Percentiles rank a stretch among this genome's conserved stretches.
phyloP scores from a whole-genome alignment of 23 red algal species.

The Agarophyton chilense region DNA sequence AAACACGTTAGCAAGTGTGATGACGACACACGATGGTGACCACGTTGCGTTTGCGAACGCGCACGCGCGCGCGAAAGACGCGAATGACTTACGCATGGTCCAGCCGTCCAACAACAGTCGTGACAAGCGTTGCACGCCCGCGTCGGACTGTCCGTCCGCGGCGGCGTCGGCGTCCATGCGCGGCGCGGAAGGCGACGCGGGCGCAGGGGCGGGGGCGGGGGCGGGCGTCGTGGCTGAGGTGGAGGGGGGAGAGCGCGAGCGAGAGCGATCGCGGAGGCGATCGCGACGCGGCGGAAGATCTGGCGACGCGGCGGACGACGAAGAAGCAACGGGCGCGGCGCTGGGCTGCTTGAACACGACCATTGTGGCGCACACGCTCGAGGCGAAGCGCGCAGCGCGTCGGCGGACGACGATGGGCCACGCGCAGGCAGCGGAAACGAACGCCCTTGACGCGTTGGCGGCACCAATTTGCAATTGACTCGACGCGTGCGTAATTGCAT shows the following conservation, averaged over 20 bases:
- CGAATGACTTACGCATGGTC: constrained; percentile 45
- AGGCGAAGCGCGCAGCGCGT: no score
- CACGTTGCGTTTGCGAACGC: neutral
- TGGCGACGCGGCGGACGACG: neutral
- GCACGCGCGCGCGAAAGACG: neutral
- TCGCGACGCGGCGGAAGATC: no score
- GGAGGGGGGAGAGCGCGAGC: neutral
- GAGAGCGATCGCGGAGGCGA: neutral
- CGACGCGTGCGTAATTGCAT: neutral
- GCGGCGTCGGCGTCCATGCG: neutral
- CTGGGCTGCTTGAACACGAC: no score
- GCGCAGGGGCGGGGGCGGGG: neutral
- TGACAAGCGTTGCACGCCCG: constrained; percentile 48
- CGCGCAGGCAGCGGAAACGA: no score
- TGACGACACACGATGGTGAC: no score
- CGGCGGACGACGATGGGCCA: no score
- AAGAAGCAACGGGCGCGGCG: no score
- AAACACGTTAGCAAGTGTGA: no score
- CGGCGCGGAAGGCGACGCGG: no score
- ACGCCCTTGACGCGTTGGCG: no score
- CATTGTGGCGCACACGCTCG: no score
- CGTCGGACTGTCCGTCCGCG: constrained; percentile 4
- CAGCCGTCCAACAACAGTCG: constrained; percentile 65
- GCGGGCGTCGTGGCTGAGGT: neutral
- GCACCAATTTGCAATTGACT: neutral